phyloP scores from a whole-genome alignment of 805 yeast genomes.

The Ogataea degrootiae region DNA sequence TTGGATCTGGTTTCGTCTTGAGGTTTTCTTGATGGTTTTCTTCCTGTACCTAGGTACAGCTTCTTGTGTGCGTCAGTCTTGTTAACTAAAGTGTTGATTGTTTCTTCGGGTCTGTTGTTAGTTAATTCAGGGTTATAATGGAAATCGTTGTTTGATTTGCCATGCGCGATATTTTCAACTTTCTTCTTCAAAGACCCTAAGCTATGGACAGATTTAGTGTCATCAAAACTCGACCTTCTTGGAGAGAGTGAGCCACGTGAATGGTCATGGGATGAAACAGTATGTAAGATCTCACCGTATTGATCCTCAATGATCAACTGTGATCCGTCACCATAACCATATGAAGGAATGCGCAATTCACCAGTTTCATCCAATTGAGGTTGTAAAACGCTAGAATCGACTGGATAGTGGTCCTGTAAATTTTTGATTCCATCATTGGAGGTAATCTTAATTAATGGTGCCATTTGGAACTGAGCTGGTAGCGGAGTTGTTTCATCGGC shows the following conservation, averaged over 20 bases:
- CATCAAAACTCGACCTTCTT: not conserved
- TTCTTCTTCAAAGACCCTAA: conserved; percentile 13
- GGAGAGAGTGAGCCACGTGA: not conserved
- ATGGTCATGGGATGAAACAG: conserved; percentile 30
- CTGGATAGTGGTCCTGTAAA: conserved; percentile 13
- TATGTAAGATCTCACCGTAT: conserved; percentile 73
- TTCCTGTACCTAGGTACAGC: conserved; percentile 9
- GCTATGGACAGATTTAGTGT: conserved; percentile 14
- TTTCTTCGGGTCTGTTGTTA: conserved; percentile 7
- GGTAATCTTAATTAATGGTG: conserved; percentile 7
- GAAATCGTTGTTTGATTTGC: conserved; percentile 1
- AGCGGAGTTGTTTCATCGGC: conserved; percentile 4
- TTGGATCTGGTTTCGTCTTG: conserved; percentile 10
- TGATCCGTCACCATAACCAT: conserved; percentile 66
- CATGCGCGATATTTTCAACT: conserved; percentile 2
- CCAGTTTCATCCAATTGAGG: conserved; percentile 33
- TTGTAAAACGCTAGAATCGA: conserved; percentile 23
- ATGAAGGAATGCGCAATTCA: conserved; percentile 28
- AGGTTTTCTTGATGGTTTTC: conserved; percentile 3
- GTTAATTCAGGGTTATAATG: conserved; percentile 1
- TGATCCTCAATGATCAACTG: conserved; percentile 74
- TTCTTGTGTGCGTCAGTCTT: conserved; percentile 11
- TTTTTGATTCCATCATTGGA: conserved; percentile 6
- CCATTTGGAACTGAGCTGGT: not conserved
- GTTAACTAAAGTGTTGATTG: conserved; percentile 11